Conservation (phyloP, 495 filamentous ascomycete genomes). For the Hyaloscypha bicolor region DNA sequence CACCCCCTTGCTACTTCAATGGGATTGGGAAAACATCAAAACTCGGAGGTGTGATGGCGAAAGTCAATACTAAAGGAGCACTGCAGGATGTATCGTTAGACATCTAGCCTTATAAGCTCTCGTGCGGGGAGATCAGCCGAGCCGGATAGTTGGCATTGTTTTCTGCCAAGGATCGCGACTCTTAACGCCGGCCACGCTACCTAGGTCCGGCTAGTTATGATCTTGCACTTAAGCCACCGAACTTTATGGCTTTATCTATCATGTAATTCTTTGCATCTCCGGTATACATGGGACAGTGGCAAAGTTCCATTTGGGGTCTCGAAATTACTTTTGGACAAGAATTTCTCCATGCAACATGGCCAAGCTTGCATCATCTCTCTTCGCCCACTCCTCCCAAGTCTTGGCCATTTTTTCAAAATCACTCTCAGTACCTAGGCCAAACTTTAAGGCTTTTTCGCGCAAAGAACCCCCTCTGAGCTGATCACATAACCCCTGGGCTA, state of each 20-base stretch:
- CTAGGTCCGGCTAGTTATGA: background rate
- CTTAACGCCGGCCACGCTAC: no score
- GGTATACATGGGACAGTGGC: constrained; percentile 19
- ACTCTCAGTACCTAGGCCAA: constrained; percentile 36
- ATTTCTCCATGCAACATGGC: constrained; percentile 47
- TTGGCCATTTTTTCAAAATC: constrained; percentile 45
- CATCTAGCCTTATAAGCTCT: no score
- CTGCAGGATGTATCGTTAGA: no score
- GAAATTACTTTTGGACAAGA: constrained; percentile 39
- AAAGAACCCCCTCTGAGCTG: constrained; percentile 34
- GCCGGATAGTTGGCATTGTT: no score
- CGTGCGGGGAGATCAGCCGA: no score
- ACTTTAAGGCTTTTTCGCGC: constrained; percentile 37
- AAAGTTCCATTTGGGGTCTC: constrained; percentile 22
- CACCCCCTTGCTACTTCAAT: no score
- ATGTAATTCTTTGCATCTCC: constrained; percentile 23
- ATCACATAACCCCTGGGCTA: constrained; percentile 39
- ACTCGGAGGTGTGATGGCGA: no score
- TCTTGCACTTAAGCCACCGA: constrained; percentile 10
- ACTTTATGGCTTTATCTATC: constrained; percentile 17
- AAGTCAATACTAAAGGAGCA: no score
- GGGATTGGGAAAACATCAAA: no score
- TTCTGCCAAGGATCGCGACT: no score
- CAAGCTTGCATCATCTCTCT: constrained; percentile 38
- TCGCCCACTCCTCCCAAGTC: constrained; percentile 46